Evolutionary conservation across 495 filamentous ascomycete species (phyloP).

Genomic region (Penicillium psychrofluorescens): DNA sequence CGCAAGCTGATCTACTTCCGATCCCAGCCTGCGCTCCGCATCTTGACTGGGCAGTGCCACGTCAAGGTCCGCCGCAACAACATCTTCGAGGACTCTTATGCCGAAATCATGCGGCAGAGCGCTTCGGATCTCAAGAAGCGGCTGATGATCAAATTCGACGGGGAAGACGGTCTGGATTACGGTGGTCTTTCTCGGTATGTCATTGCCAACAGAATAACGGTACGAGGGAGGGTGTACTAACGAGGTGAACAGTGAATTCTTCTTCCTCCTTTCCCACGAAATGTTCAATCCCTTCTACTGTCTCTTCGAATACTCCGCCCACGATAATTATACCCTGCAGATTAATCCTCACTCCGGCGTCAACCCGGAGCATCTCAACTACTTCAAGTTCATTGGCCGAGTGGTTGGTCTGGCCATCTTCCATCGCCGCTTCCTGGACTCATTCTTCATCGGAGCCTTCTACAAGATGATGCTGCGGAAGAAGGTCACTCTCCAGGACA

Average conservation of each 20-base stretch:
- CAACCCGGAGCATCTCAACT: conserved; percentile 98
- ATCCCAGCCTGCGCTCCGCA: conserved; percentile 92
- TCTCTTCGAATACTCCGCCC: conserved; percentile 98
- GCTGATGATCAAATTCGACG: conserved; percentile 99
- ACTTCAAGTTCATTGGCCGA: conserved; percentile 99
- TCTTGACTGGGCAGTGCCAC: conserved; percentile 92
- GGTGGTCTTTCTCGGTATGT: conserved; percentile 82
- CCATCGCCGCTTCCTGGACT: conserved; percentile 94
- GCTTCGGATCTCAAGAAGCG: conserved; percentile 96
- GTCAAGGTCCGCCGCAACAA: conserved; percentile 94
- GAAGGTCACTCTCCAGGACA: conserved; percentile 83
- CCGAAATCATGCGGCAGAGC: conserved; percentile 94
- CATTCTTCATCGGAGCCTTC: conserved; percentile 98
- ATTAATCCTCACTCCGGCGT: conserved; percentile 99
- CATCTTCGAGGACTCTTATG: conserved; percentile 98
- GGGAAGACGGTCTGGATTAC: conserved; percentile 96
- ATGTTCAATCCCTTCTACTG: conserved; percentile 99
- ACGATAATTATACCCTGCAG: conserved; percentile 99
- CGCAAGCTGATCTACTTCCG: conserved; percentile 98
- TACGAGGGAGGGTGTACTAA: not conserved
- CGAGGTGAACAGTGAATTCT: conserved; percentile 70
- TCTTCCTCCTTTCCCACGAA: conserved; percentile 99
- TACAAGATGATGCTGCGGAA: conserved; percentile 99
- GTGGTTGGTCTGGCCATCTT: conserved; percentile 98
- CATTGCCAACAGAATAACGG: not conserved